Percentiles rank a stretch among this genome's conserved stretches.
phyloP scores from a whole-genome alignment of 345 rosid species.

The Eutrema japonicum region DNA sequence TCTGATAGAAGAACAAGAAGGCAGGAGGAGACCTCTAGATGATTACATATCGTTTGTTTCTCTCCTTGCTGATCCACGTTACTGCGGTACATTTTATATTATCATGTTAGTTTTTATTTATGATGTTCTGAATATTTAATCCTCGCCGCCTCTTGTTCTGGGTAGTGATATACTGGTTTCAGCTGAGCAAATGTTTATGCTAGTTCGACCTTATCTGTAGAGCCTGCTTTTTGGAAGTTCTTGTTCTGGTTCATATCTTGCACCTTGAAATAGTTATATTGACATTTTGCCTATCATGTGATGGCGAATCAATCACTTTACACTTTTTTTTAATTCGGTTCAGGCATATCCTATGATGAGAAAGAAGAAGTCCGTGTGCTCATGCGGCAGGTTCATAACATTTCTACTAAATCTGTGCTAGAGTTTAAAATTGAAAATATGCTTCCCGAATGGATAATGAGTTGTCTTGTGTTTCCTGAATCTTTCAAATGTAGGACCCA shows the following conservation, averaged over 20 bases:
- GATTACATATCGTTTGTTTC: conserved; percentile 92
- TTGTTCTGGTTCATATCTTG: conserved; percentile 39
- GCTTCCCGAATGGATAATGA: neutral
- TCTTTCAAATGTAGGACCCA: conserved; percentile 66
- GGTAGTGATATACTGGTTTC: conserved; percentile 29
- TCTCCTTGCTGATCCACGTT: conserved; percentile 95
- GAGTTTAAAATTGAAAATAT: neutral
- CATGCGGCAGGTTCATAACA: conserved; percentile 74
- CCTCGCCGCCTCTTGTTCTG: conserved; percentile 29
- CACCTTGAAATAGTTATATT: conserved; percentile 29
- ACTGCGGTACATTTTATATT: conserved; percentile 75
- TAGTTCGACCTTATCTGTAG: conserved; percentile 29
- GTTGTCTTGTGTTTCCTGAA: neutral
- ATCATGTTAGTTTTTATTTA: conserved; percentile 43
- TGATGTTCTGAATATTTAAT: conserved; percentile 12
- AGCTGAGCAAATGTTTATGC: conserved; percentile 34
- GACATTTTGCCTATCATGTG: conserved; percentile 5
- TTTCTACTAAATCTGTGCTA: neutral
- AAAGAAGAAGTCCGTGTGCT: conserved; percentile 94
- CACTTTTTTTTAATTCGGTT: conserved; percentile 30
- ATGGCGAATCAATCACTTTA: conserved; percentile 13
- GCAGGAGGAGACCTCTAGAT: conserved; percentile 59
- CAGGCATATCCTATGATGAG: conserved; percentile 85
- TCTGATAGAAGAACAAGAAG: conserved; percentile 92
- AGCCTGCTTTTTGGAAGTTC: conserved; percentile 39